Percentiles rank a stretch among this genome's conserved stretches.
Conservation (phyloP, 1,139 yeast genomes). For the Hyphopichia burtonii region DNA sequence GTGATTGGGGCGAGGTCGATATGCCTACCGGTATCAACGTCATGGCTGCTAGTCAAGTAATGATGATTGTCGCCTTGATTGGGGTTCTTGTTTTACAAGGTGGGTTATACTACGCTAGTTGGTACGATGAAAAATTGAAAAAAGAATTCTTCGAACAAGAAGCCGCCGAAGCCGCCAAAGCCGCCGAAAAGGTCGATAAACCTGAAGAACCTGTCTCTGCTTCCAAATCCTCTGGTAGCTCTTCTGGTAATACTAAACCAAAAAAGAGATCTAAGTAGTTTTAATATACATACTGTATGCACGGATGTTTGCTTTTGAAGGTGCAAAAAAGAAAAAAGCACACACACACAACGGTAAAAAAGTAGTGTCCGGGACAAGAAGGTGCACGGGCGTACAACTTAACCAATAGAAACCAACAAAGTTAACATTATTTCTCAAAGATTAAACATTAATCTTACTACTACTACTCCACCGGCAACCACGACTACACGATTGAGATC, state of each 20-base stretch:
- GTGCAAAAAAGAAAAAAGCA: neutral
- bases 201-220: too few relatives aligned
- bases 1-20: conserved; percentile 93
- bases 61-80: conserved; percentile 65
- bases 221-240: conserved; percentile 13
- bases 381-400: too few relatives aligned
- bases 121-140: conserved; percentile 64
- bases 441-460: too few relatives aligned
- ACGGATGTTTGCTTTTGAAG: too few relatives aligned
- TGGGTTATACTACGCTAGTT: conserved; percentile 87
- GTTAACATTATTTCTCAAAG: conserved; percentile 6
- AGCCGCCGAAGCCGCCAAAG: conserved; percentile 21
- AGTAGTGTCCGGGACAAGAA: too few relatives aligned
- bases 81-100: conserved; percentile 84
- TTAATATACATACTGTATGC: neutral
- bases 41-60: conserved; percentile 84
- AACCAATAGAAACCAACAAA: conserved; percentile 11
- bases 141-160: conserved; percentile 47
- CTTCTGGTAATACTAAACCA: conserved; percentile 10
- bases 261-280: conserved; percentile 14
- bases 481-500: neutral
- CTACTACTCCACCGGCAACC: neutral
- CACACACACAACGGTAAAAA: too few relatives aligned
- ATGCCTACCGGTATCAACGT: conserved; percentile 84
- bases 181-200: conserved; percentile 14